Evolutionary conservation across 495 filamentous ascomycete genomes (phyloP).

Genomic region (Aspergillus diversus): DNA sequence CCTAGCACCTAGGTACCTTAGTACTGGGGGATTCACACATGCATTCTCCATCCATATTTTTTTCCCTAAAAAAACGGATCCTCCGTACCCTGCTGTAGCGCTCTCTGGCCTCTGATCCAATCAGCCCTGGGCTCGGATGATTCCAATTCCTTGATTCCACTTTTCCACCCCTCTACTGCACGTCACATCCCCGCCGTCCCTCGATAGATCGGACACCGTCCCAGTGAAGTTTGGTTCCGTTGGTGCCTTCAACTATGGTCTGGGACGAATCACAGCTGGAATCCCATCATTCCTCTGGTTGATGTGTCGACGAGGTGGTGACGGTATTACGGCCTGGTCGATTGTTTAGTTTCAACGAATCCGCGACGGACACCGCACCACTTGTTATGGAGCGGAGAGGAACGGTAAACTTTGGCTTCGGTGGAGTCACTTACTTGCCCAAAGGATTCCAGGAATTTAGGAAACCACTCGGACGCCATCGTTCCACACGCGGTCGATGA

Average conservation of each 20-base stretch:
- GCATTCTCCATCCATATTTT: too few species aligned
- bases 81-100: too few species aligned
- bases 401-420: constrained; percentile 19
- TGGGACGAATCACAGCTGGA: constrained; percentile 14
- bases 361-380: constrained; percentile 6
- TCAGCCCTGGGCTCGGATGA: not conserved
- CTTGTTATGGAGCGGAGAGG: constrained; percentile 1
- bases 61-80: too few species aligned
- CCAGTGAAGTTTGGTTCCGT: constrained; percentile 4
- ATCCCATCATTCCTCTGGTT: constrained; percentile 1
- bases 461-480: constrained; percentile 13
- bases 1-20: too few species aligned
- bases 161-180: constrained; percentile 17
- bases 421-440: constrained; percentile 19
- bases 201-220: constrained; percentile 14
- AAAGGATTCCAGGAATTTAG: not conserved
- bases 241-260: constrained; percentile 12
- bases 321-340: not conserved
- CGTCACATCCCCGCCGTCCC: constrained; percentile 15
- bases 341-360: constrained; percentile 1
- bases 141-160: constrained; percentile 1
- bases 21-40: too few species aligned
- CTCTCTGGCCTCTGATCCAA: not conserved
- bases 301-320: not conserved
- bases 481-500: constrained; percentile 23